These are phyloP conservation scores for Salvia hispanica DNA, from an alignment of 257 asterid genomes.

Conservation along the genomic window DNA sequence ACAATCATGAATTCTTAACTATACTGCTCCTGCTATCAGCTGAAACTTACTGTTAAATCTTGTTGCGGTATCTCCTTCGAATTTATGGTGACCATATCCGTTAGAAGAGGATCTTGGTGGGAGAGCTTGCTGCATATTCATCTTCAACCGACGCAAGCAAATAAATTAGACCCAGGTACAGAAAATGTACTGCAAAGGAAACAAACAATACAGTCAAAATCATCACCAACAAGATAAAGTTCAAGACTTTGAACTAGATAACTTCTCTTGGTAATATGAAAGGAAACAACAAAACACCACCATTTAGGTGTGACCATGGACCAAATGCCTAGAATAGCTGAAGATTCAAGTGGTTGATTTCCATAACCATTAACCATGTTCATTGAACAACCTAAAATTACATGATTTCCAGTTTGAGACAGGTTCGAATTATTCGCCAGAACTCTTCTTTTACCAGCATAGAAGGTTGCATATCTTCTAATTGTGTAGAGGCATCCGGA, in stretches of 20 bases:
- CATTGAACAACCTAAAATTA: no score
- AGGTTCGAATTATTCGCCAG: no score
- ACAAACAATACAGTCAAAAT: neutral
- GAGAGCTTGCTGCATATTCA: slow-evolving; percentile 65
- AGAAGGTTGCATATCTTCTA: no score
- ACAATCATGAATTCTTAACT: slow-evolving; percentile 47
- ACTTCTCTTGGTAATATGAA: slow-evolving; percentile 16
- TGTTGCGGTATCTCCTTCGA: slow-evolving; percentile 51
- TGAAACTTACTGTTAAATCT: slow-evolving; percentile 60
- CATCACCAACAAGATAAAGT: neutral
- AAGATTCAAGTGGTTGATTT: no score
- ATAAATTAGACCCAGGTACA: slow-evolving; percentile 31
- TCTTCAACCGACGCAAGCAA: slow-evolving; percentile 40
- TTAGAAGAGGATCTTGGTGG: slow-evolving; percentile 67
- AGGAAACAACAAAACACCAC: slow-evolving; percentile 6
- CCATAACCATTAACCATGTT: no score
- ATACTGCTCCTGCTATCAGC: slow-evolving; percentile 45
- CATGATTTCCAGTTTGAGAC: no score
- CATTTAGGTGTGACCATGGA: slow-evolving; percentile 14
- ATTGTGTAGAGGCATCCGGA: no score
- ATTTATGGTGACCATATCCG: slow-evolving; percentile 68
- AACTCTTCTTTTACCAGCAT: no score
- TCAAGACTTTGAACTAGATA: slow-evolving; percentile 7
- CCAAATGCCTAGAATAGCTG: neutral
- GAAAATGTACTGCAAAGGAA: slow-evolving; percentile 37